Base-by-base conservation (phyloP, 495 filamentous ascomycete species). In the Penicillium samsonianum region DNA sequence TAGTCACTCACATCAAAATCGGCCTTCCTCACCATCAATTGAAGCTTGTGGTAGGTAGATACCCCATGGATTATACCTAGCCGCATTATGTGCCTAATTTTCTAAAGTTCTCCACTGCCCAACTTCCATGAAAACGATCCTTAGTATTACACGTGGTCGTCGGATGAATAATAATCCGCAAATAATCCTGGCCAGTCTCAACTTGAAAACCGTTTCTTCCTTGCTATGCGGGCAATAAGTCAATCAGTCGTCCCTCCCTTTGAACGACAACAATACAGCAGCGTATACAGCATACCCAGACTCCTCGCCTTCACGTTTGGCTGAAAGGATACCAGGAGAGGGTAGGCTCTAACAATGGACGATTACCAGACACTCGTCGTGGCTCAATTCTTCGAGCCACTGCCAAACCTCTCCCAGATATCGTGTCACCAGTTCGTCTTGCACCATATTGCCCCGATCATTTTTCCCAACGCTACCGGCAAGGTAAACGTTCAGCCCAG, bases 381-480 rank as follows among this genome's bases (percentile, higher is more conserved):
- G 55, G 44, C 55, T 55, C 55, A 62, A 33, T 62, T 62, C 50
- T 62, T 62, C 54, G 50, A 55, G 33, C 17, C 55, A 54, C 44
- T 62, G 43, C 55, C 54, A 51, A 58, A 53, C 17, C 38, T 62
- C 50, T 62, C 60, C 50, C 55, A 58, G 60, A 33, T 38, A 46
- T 58, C 55, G 17, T 62, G 60, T 58, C 50, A 62, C 45, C 55
- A 55, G 44, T 62, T 62, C 38, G 45, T 53, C 44, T 62, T 62
- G 55, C 50, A 47, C 44, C 35, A 55, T 40, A 51, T 62, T 62
- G 50, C 51, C 37, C 51, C 57, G 19, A 60, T 55, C 35, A 19
- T 60, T 55, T 30, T 50, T 55, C 50, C 44, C 45, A 55, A 50
- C 45, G 12, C 51, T 26, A 55, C 51, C 38, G 45, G 57, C 45